Conservation (phyloP, 768 basidiomycete genomes). For the Pleurotus ostreatus region DNA sequence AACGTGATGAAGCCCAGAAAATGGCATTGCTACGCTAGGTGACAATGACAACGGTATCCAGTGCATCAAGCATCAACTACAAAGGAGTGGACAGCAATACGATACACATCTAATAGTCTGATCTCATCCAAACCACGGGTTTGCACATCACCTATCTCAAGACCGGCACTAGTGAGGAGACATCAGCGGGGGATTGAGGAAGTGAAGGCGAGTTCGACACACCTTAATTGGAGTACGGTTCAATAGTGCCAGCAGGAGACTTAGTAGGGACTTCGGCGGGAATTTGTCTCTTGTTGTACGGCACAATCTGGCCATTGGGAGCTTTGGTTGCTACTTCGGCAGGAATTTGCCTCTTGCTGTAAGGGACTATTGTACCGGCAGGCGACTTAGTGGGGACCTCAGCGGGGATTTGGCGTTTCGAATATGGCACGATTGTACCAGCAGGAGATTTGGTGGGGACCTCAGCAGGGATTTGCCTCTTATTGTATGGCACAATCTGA, state of each 20-base stretch:
- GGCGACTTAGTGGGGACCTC: constrained; percentile 10
- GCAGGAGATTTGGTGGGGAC: constrained; percentile 27
- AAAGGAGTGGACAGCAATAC: not conserved
- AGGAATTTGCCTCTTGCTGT: constrained; percentile 19
- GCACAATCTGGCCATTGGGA: constrained; percentile 22
- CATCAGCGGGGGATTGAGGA: not conserved
- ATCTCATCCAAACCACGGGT: not conserved
- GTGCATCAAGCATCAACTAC: constrained; percentile 9
- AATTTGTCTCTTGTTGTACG: constrained; percentile 19
- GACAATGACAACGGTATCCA: constrained; percentile 3
- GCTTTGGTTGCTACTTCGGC: constrained; percentile 23
- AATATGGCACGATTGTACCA: constrained; percentile 28
- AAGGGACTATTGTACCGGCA: constrained; percentile 11
- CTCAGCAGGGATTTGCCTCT: constrained; percentile 19
- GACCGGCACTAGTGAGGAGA: no score
- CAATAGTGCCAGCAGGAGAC: constrained; percentile 23
- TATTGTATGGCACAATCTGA: constrained; percentile 14
- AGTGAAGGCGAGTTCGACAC: not conserved
- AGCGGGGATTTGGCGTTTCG: constrained; percentile 9
- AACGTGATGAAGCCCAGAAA: not conserved
- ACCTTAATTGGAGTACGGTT: constrained; percentile 17
- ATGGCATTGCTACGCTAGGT: not conserved
- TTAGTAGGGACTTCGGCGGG: constrained; percentile 18
- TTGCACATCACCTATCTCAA: no score
- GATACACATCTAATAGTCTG: not conserved